Base-by-base conservation (phyloP, 495 filamentous ascomycete genomes). In the Tuber melanosporum region DNA sequence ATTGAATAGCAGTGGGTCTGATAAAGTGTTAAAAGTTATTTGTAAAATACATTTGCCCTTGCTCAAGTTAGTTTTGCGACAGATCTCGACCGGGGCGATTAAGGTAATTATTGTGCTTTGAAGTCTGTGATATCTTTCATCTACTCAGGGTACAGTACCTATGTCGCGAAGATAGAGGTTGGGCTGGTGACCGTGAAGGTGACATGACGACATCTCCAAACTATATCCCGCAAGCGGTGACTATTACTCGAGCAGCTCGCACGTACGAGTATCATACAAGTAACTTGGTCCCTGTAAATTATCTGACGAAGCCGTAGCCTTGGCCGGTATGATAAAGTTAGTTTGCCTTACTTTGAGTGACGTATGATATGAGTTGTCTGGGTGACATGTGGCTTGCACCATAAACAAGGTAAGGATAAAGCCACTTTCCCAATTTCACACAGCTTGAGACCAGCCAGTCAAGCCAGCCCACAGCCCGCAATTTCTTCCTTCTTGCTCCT, bases 311-410 rank as follows among this genome's bases (percentile, higher is more conserved):
- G 26, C 52, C 52, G 26, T 36, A 14, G 32, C 57, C 57, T 66
- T 66, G 36, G 17, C 12, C 3, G 9, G 10, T 36, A 14, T 12
- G 39, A 41, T 41, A 41, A 41, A 41, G 32, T 32, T 32, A 32
- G 32, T 32, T 41, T 41, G 39, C 39, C 26, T 66, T 66, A 26
- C 12, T 5, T 5, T 14, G 57, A 26, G 75, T 77, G 75, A 77
- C 75, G 75, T 77, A 74, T 74, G 72, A 32, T 77, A 74, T 74
- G 72, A 32, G 36, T 46, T 44, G 72, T 76, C 70, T 43, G 22
- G 73, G 57, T 62, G n/a, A 32, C n/a, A 77, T 70, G 69, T 77
- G 75, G 75, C 75, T 74, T 77, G 75, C 45, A 52, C 75, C 17
- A 77, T 72, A 45, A 70, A 74, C 72, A 74, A 20, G 71, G 36